phyloP scores from a whole-genome alignment of 192 early-diverging fungal genomes.

The Backusella mclennaniae region DNA sequence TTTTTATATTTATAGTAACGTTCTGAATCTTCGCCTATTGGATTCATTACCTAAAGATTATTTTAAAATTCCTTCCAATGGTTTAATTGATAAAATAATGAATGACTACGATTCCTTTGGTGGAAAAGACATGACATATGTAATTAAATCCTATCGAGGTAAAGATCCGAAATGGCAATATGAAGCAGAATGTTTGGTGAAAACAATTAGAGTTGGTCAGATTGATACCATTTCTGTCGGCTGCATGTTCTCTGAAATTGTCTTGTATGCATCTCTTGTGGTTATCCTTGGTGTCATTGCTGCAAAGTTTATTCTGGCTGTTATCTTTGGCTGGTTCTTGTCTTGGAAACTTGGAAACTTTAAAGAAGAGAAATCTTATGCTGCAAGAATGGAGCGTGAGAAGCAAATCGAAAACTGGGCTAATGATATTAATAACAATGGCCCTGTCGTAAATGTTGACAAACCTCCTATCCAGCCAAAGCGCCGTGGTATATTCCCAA shows the following conservation, averaged over 20 bases:
- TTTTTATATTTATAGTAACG: slow-evolving; percentile 24
- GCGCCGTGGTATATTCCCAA: slow-evolving; percentile 29
- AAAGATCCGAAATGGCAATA: slow-evolving; percentile 39
- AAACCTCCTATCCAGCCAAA: neutral
- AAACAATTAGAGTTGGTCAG: slow-evolving; percentile 74
- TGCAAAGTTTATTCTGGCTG: slow-evolving; percentile 70
- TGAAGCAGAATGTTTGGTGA: slow-evolving; percentile 67
- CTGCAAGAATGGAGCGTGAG: slow-evolving; percentile 65
- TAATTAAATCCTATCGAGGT: slow-evolving; percentile 44
- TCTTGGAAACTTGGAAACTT: slow-evolving; percentile 77
- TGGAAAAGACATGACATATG: slow-evolving; percentile 56
- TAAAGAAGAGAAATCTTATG: slow-evolving; percentile 57
- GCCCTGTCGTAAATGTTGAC: slow-evolving; percentile 2
- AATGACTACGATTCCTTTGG: slow-evolving; percentile 8
- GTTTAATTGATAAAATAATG: slow-evolving; percentile 28
- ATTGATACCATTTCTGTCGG: slow-evolving; percentile 79
- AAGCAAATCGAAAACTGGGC: slow-evolving; percentile 77
- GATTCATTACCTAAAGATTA: slow-evolving; percentile 29
- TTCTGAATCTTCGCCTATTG: slow-evolving; percentile 32
- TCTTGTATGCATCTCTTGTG: slow-evolving; percentile 75
- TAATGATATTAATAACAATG: slow-evolving; percentile 61
- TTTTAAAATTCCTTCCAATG: slow-evolving; percentile 19
- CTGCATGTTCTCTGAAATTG: slow-evolving; percentile 76
- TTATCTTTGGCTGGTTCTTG: slow-evolving; percentile 83
- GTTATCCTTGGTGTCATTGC: slow-evolving; percentile 65